phyloP scores from a whole-genome alignment of 148 eudicot genomes.

The Chenopodium suecicum region DNA sequence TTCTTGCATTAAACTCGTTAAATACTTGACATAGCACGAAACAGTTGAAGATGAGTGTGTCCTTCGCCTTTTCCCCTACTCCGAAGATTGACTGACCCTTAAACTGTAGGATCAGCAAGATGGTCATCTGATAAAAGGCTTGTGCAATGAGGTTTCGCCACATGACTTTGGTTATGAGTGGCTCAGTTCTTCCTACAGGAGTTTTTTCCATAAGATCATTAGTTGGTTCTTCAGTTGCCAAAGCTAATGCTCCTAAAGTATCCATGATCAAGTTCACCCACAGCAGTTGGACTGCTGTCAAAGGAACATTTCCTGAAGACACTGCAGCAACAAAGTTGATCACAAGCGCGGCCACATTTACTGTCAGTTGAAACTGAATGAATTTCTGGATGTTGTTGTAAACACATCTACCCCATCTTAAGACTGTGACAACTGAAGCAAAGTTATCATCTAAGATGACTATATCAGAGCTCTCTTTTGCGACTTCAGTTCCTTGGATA shows the following conservation, averaged over 20 bases:
- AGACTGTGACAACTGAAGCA: constrained; percentile 14
- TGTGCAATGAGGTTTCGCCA: constrained; percentile 38
- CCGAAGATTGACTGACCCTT: constrained; percentile 28
- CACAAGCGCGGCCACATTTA: constrained; percentile 28
- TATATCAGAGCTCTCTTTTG: constrained; percentile 40
- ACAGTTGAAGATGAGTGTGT: constrained; percentile 43
- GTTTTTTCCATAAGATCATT: constrained; percentile 30
- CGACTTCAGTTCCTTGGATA: constrained; percentile 34
- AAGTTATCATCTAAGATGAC: constrained; percentile 39
- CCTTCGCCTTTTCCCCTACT: constrained; percentile 27
- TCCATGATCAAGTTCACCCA: constrained; percentile 49
- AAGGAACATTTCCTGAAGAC: constrained; percentile 39
- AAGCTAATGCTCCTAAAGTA: constrained; percentile 40
- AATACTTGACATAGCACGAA: constrained; percentile 46
- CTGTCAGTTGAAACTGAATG: constrained; percentile 47
- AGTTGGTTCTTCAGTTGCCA: constrained; percentile 44
- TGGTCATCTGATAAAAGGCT: constrained; percentile 36
- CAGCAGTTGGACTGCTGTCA: constrained; percentile 10
- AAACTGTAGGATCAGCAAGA: constrained; percentile 36
- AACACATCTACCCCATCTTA: constrained; percentile 31
- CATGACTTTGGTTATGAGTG: constrained; percentile 26
- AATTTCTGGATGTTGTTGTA: constrained; percentile 43
- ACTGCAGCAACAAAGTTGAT: constrained; percentile 43
- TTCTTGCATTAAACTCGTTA: constrained; percentile 29
- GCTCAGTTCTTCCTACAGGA: constrained; percentile 35